Evolutionary conservation across 805 yeast genomes (phyloP).

Genomic region (Hagleromyces aurorensis): DNA sequence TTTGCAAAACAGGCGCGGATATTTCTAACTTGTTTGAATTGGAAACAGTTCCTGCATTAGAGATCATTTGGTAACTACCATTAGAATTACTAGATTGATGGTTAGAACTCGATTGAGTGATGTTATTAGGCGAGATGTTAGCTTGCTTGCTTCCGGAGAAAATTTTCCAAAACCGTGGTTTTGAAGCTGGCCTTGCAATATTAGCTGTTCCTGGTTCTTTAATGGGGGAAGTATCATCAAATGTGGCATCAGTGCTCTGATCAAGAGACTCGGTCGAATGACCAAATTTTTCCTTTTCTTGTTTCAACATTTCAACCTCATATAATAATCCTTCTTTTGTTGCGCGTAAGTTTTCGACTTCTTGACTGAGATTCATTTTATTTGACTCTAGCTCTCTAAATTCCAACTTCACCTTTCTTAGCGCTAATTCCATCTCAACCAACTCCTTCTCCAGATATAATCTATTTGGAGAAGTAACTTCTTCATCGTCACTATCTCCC

Average conservation of each 20-base stretch:
- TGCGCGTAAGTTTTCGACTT: constrained; percentile 42
- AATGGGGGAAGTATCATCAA: constrained; percentile 7
- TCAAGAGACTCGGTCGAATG: constrained; percentile 15
- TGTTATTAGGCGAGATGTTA: constrained; percentile 3
- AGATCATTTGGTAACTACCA: constrained; percentile 3
- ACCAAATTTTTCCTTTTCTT: constrained; percentile 9
- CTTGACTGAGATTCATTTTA: constrained; percentile 39
- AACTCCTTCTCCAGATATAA: constrained; percentile 16
- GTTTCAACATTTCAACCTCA: constrained; percentile 36
- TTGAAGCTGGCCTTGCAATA: constrained; percentile 20
- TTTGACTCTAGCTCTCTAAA: constrained; percentile 35
- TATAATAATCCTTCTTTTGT: constrained; percentile 40
- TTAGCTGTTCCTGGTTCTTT: constrained; percentile 20
- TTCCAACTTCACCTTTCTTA: constrained; percentile 37
- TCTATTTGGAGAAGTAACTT: constrained; percentile 7
- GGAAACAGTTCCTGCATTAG: neutral
- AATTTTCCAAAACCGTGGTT: constrained; percentile 30
- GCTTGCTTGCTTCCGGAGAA: constrained; percentile 16
- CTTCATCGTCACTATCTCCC: neutral
- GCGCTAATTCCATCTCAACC: constrained; percentile 28
- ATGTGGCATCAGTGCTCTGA: constrained; percentile 5
- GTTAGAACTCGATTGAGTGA: constrained; percentile 1
- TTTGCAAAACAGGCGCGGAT: constrained; percentile 32
- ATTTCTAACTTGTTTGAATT: constrained; percentile 22
- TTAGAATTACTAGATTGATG: constrained; percentile 7